Conservation (phyloP, 164 flowering plant species). For the Stephania japonica region DNA sequence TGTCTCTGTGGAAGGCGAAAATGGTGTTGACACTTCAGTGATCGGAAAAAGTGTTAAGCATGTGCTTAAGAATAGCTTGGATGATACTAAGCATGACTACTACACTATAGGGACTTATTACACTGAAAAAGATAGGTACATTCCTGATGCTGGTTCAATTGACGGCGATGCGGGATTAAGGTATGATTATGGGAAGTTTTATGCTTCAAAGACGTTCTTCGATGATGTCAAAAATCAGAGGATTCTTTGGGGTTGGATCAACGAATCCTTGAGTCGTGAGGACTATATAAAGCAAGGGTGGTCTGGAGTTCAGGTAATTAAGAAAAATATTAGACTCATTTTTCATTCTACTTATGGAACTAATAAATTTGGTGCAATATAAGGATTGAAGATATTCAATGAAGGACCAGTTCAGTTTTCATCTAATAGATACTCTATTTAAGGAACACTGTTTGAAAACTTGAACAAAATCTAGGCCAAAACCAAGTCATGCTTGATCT, state of each 20-base stretch:
- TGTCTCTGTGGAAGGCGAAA: constrained; percentile 16
- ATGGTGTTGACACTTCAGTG: constrained; percentile 44
- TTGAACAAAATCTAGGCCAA: too few species aligned
- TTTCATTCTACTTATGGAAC: too few species aligned
- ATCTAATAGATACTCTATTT: too few species aligned
- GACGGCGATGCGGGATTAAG: constrained; percentile 28
- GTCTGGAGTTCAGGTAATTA: constrained; percentile 28
- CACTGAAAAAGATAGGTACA: constrained; percentile 19
- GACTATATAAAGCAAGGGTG: constrained; percentile 23
- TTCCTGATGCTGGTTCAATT: constrained; percentile 21
- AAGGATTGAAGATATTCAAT: too few species aligned
- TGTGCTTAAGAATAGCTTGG: constrained; percentile 43
- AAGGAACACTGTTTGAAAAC: too few species aligned
- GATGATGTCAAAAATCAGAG: constrained; percentile 37
- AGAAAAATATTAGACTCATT: background rate
- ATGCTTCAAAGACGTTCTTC: constrained; percentile 53
- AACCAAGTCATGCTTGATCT: too few species aligned
- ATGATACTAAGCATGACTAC: constrained; percentile 23
- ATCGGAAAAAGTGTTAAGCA: constrained; percentile 27
- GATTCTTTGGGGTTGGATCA: constrained; percentile 49
- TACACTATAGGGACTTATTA: constrained; percentile 43
- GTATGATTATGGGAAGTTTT: constrained; percentile 59
- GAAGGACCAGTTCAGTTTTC: too few species aligned
- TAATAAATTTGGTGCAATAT: too few species aligned
- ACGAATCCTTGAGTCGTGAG: constrained; percentile 18